A percentile compares a stretch with the other conserved stretches of the same genome.
phyloP scores from a whole-genome alignment of 2,329 filamentous ascomycete species.

The Trichoderma sp. region DNA sequence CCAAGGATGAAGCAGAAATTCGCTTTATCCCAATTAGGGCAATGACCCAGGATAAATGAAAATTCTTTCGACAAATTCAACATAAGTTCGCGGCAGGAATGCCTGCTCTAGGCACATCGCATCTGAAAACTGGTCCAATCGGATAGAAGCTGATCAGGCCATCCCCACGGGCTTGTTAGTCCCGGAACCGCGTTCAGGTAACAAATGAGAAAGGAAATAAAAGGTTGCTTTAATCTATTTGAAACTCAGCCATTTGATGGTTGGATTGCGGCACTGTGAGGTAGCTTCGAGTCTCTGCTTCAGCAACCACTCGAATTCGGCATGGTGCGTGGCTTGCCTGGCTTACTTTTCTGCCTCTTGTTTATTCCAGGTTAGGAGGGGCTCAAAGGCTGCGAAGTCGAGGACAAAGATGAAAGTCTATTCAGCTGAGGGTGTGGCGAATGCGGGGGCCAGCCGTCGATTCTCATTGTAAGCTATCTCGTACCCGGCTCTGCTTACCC shows the following conservation, averaged over 20 bases:
- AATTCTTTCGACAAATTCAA: neutral
- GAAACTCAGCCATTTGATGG: conserved; percentile 8
- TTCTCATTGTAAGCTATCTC: conserved; percentile 6
- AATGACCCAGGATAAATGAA: conserved; percentile 8
- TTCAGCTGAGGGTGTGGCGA: conserved; percentile 9
- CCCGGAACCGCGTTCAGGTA: neutral
- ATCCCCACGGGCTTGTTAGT: neutral
- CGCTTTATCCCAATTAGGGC: neutral
- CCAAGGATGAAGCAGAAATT: neutral
- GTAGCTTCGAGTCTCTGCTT: conserved; percentile 8
- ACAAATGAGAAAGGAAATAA: conserved; percentile 8
- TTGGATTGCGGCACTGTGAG: conserved; percentile 3
- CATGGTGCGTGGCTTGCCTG: conserved; percentile 12
- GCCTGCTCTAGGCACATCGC: conserved; percentile 10
- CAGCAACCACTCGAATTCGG: neutral
- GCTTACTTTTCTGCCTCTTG: neutral
- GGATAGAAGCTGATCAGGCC: conserved; percentile 3
- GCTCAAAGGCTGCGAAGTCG: neutral
- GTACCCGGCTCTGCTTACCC: neutral
- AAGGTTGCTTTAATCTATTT: conserved; percentile 4
- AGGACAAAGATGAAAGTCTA: conserved; percentile 8
- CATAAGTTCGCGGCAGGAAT: conserved; percentile 4
- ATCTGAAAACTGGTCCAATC: conserved; percentile 1
- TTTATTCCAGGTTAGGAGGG: neutral
- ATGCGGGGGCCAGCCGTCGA: neutral